Conservation (phyloP, 352 stramenopile species). For the Discostella stelligera region DNA sequence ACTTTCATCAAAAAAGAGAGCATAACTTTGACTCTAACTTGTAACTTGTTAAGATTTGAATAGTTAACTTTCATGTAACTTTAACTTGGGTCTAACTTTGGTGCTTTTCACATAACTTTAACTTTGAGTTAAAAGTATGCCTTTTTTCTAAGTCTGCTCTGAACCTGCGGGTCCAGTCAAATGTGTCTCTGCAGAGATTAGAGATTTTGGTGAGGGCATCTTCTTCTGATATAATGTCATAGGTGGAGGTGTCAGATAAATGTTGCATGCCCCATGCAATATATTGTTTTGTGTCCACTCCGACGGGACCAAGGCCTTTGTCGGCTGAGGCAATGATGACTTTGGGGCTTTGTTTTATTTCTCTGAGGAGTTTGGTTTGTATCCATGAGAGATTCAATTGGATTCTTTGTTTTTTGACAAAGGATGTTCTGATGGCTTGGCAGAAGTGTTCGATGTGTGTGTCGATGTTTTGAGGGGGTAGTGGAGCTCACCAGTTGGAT, state of each 20-base stretch:
- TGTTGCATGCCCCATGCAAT: conserved; percentile 3
- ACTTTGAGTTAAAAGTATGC: too few relatives aligned
- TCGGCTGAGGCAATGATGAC: conserved; percentile 17
- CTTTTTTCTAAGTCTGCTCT: too few relatives aligned
- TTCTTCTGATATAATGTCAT: conserved; percentile 7
- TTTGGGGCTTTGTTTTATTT: background rate
- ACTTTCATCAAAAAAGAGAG: too few relatives aligned
- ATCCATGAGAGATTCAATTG: conserved; percentile 1
- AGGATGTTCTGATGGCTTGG: background rate
- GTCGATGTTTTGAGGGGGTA: background rate
- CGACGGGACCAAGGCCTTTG: conserved; percentile 16
- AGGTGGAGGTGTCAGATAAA: background rate
- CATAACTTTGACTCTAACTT: too few relatives aligned
- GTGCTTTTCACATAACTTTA: too few relatives aligned
- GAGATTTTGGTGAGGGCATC: background rate
- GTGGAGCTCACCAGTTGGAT: background rate
- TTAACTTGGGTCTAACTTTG: too few relatives aligned
- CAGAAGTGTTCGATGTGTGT: background rate
- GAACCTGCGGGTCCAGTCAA: background rate
- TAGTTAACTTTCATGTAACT: too few relatives aligned
- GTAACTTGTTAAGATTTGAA: too few relatives aligned
- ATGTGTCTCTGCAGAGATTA: background rate
- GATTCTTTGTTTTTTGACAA: background rate
- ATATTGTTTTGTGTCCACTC: conserved; percentile 10
- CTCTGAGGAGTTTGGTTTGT: conserved; percentile 3